Evolutionary conservation across 2,329 filamentous ascomycete species (phyloP), one percentile per base, ranked within the genome.

Genomic region (Ophidiomyces ophidiicola): DNA sequence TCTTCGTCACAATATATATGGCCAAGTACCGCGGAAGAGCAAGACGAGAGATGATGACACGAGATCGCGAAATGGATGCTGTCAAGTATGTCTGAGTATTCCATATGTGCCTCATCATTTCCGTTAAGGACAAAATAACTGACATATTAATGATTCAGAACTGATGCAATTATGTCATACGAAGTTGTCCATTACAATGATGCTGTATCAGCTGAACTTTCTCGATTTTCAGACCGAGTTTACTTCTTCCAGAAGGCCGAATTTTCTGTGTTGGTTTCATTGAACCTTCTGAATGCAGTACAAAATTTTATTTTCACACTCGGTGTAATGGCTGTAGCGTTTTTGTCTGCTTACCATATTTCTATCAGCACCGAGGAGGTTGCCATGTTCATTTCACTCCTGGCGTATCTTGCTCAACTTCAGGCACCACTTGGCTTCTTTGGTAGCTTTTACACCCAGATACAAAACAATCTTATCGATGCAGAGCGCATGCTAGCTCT

Each of bases 391-490:
- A 75, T 81, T 40, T 74, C 78, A 59, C 64, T 85, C 11, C 61
- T 84, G 44, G 79, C 78, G 38, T 85, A 84, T 56, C 82, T 82
- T 78, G 71, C 72, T 12, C 80, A 84, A 51, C 66, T 85, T 25
- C 79, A 80, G 31, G 70, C 72, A 1, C 80, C 80, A 2, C 67
- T 85, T 38, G 77, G 77, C 47, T 83, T 81, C 57, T 83, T 85
- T 52, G 69, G 72, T 5, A 61, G 62, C 12, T 58, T 76, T 19
- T 71, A 73, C 5, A 72, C 71, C 50, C 69, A 58, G 34, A 66
- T 77, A 45, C 72, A 71, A 41, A 65, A 68, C 44, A 67, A 74
- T 41, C 62, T 77, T 24, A 70, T 76, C 31, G 66, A 74, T 41
- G 72, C 72, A 4, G 71, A 77, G 51, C 64, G 70, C 17, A 61